Evolutionary conservation across 129 eudicot genomes (phyloP).

Genomic region (Chrysanthemum seticuspe): DNA sequence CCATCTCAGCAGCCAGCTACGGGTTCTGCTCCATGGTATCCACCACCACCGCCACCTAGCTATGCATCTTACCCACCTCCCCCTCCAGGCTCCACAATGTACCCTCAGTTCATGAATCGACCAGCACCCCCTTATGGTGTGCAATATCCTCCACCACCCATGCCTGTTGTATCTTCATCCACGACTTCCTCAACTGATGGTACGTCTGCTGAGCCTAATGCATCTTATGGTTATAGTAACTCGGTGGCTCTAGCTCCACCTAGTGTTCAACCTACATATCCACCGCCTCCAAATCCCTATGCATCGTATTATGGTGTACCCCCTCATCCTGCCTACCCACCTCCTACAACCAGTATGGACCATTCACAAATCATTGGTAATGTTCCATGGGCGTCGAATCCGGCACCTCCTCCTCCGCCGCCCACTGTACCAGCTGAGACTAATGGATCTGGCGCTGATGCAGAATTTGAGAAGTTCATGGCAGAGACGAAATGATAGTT

Average conservation of each 20-base stretch:
- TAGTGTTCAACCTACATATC: conserved; percentile 51
- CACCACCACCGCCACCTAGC: conserved; percentile 57
- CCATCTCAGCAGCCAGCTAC: too few species aligned
- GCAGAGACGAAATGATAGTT: conserved; percentile 53
- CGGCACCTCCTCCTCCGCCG: conserved; percentile 39
- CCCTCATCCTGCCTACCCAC: conserved; percentile 41
- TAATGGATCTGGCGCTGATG: conserved; percentile 41
- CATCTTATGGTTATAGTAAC: conserved; percentile 33
- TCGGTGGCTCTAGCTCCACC: conserved; percentile 31
- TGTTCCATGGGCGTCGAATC: conserved; percentile 81
- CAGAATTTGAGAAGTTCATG: conserved; percentile 77
- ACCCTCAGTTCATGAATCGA: conserved; percentile 51
- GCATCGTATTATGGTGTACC: conserved; percentile 58
- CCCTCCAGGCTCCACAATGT: conserved; percentile 52
- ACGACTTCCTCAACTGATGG: conserved; percentile 1
- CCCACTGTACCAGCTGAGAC: conserved; percentile 54
- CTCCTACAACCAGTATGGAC: conserved; percentile 26
- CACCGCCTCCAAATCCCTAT: conserved; percentile 43
- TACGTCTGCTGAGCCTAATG: not conserved
- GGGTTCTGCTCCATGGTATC: conserved; percentile 62
- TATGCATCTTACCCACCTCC: conserved; percentile 50
- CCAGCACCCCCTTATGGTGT: conserved; percentile 48
- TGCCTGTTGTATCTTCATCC: conserved; percentile 29
- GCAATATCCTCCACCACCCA: conserved; percentile 49
- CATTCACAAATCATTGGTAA: conserved; percentile 44